These are phyloP conservation scores for Cercophora scortea DNA, from an alignment of 495 filamentous ascomycete genomes.

Conservation along the genomic window DNA sequence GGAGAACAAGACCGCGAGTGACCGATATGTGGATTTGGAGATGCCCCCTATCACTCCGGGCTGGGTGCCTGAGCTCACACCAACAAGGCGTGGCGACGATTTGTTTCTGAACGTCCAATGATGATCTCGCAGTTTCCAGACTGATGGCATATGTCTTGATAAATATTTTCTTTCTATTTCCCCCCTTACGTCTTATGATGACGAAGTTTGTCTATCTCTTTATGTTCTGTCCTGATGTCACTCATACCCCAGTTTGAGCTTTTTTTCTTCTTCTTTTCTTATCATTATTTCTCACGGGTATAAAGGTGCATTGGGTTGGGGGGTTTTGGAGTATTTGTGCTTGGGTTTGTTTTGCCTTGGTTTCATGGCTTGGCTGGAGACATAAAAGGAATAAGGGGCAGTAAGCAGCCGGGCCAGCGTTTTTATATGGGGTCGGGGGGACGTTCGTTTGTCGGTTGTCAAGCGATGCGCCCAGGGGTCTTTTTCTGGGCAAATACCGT, in stretches of 20 bases:
- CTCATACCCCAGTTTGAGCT: too few species aligned
- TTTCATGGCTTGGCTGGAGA: background rate
- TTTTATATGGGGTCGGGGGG: too few species aligned
- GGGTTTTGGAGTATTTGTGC: too few species aligned
- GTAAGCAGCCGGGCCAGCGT: background rate
- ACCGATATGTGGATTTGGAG: background rate
- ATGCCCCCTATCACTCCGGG: conserved; percentile 37
- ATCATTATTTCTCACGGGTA: too few species aligned
- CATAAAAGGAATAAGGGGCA: background rate
- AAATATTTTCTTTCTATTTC: background rate
- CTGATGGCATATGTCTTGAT: background rate
- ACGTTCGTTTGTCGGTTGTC: too few species aligned
- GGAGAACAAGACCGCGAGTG: background rate
- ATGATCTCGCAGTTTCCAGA: background rate
- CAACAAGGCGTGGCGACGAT: conserved; percentile 38
- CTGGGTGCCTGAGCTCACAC: conserved; percentile 43
- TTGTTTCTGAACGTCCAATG: conserved; percentile 35
- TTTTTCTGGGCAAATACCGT: too few species aligned
- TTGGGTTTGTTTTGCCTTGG: too few species aligned
- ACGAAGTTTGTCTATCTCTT: too few species aligned
- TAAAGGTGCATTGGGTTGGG: too few species aligned
- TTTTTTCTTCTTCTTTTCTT: too few species aligned
- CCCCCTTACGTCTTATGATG: background rate
- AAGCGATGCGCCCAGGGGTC: too few species aligned
- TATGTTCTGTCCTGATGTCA: too few species aligned